Percentiles rank a stretch among this genome's conserved stretches.
Conservation (phyloP, 2,329 filamentous ascomycete species). For the Teratosphaeriaceae sp. region DNA sequence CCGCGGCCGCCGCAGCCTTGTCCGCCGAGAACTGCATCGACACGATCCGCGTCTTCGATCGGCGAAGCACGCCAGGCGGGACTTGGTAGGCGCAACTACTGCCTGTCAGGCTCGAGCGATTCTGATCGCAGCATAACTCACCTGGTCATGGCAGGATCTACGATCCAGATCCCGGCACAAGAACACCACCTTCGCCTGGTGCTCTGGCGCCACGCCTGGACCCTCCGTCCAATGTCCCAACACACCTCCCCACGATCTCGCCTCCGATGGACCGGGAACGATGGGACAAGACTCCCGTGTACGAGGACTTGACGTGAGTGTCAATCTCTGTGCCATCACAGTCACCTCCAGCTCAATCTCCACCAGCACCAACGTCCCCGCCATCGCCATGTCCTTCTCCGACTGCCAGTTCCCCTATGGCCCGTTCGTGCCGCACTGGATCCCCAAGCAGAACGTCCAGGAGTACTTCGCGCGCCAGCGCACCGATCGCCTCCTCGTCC, state of each 20-base stretch:
- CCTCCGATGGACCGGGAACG: constrained; percentile 39
- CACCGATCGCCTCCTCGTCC: background rate
- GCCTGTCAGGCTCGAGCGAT: background rate
- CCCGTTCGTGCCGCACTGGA: constrained; percentile 46
- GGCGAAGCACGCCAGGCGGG: constrained; percentile 28
- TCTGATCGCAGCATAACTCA: background rate
- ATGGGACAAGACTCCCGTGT: constrained; percentile 44
- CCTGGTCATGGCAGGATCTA: constrained; percentile 33
- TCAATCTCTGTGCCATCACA: background rate
- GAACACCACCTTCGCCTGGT: constrained; percentile 35
- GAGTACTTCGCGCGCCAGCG: background rate
- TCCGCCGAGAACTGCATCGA: constrained; percentile 26
- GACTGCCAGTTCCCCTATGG: constrained; percentile 48
- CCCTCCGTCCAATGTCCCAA: constrained; percentile 38
- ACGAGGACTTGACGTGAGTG: constrained; percentile 38
- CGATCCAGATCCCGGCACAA: constrained; percentile 36
- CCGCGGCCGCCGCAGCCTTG: constrained; percentile 24
- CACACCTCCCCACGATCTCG: constrained; percentile 32
- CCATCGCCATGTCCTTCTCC: constrained; percentile 51
- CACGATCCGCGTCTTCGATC: constrained; percentile 28
- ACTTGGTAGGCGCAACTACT: constrained; percentile 14
- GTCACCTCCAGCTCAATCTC: background rate
- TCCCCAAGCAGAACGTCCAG: background rate
- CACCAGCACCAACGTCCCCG: constrained; percentile 45
- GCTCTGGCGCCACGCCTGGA: constrained; percentile 40